Percentiles rank a stretch among this genome's conserved stretches.
phyloP scores from a whole-genome alignment of 2,329 filamentous ascomycete genomes.

The Leptosphaerulina australis region DNA sequence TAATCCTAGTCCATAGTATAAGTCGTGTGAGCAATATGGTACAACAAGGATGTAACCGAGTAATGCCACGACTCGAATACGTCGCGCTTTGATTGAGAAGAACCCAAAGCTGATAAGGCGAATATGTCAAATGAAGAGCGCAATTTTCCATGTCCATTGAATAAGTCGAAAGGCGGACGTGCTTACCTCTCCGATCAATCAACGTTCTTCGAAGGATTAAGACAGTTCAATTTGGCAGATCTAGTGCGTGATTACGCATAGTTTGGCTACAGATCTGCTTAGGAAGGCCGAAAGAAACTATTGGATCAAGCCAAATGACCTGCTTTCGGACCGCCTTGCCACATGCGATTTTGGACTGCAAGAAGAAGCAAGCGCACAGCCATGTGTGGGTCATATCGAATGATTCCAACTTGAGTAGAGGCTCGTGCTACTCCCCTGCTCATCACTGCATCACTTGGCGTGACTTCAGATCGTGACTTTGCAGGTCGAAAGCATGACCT shows the following conservation, averaged over 20 bases:
- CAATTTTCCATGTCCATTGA: slow-evolving; percentile 1
- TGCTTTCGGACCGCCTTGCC: slow-evolving; percentile 23
- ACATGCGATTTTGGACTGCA: slow-evolving; percentile 18
- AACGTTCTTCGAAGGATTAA: slow-evolving; percentile 16
- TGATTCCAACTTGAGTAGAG: slow-evolving; percentile 25
- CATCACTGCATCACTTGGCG: slow-evolving; percentile 41
- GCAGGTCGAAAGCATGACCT: slow-evolving; percentile 26
- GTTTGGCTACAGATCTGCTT: slow-evolving; percentile 7
- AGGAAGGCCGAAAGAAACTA: slow-evolving; percentile 12
- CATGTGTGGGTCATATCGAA: slow-evolving; percentile 26
- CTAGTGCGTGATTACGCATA: slow-evolving; percentile 30
- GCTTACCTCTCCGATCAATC: slow-evolving; percentile 9
- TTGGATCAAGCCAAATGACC: slow-evolving; percentile 18
- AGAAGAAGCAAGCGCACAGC: slow-evolving; percentile 21
- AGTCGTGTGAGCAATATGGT: slow-evolving; percentile 7
- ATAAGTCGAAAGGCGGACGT: slow-evolving; percentile 3
- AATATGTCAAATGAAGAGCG: slow-evolving; percentile 1
- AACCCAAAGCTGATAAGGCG: slow-evolving; percentile 6
- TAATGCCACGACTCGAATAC: slow-evolving; percentile 9
- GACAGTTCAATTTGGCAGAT: slow-evolving; percentile 21
- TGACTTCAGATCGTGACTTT: slow-evolving; percentile 33
- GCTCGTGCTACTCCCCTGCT: slow-evolving; percentile 28
- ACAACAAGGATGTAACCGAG: slow-evolving; percentile 2
- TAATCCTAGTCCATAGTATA: slow-evolving; percentile 7
- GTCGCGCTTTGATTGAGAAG: slow-evolving; percentile 16